Evolutionary conservation across 805 yeast genomes (phyloP).

Genomic region (Ogataea degrootiae): DNA sequence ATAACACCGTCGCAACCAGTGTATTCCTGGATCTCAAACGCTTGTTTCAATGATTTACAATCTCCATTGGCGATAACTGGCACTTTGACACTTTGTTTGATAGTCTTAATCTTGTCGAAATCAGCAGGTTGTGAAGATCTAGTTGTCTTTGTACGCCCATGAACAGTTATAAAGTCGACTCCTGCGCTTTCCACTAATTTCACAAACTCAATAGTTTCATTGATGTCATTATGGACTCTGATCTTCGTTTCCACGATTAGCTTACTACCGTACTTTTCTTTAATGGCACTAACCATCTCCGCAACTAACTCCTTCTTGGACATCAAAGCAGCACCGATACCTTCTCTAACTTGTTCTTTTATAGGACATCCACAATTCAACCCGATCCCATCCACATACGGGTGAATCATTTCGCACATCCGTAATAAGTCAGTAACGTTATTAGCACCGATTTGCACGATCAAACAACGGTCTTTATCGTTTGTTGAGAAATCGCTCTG

Average conservation of each 20-base stretch:
- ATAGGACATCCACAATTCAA: constrained; percentile 98
- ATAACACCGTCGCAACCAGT: constrained; percentile 90
- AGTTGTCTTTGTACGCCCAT: constrained; percentile 84
- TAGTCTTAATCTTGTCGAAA: constrained; percentile 68
- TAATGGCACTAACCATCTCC: constrained; percentile 79
- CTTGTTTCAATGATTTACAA: constrained; percentile 66
- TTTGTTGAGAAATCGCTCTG: constrained; percentile 82
- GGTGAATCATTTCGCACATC: constrained; percentile 84
- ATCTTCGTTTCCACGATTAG: constrained; percentile 90
- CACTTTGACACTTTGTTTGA: constrained; percentile 51
- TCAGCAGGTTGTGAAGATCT: constrained; percentile 82
- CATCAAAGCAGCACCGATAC: constrained; percentile 96
- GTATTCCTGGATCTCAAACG: constrained; percentile 49
- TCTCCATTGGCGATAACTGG: constrained; percentile 99
- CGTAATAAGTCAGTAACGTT: constrained; percentile 76
- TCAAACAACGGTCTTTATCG: constrained; percentile 58
- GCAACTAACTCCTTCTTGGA: constrained; percentile 74
- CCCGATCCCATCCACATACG: constrained; percentile 90
- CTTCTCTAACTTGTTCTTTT: constrained; percentile 89
- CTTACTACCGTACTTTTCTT: constrained; percentile 61
- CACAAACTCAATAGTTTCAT: constrained; percentile 71
- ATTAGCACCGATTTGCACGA: constrained; percentile 89
- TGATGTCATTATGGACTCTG: constrained; percentile 72
- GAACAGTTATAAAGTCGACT: constrained; percentile 90
- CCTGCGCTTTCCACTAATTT: constrained; percentile 76